These are phyloP conservation scores for Cornus controversa DNA, from an alignment of 148 eudicot species.

Conservation along the genomic window DNA sequence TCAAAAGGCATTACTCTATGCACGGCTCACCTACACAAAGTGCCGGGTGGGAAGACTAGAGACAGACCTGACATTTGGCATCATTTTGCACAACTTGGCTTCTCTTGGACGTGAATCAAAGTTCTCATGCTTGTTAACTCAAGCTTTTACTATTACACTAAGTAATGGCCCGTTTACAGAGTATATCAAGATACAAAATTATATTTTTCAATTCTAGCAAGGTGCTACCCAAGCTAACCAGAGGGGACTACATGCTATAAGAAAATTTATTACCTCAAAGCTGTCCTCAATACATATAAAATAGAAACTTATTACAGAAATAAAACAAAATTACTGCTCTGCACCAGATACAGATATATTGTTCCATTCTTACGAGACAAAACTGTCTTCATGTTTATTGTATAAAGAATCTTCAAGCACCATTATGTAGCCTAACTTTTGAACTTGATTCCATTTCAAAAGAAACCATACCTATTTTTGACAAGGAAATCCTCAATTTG, in stretches of 20 bases:
- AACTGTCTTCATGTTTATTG: not conserved
- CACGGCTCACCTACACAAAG: too few species aligned
- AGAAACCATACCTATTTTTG: conserved; percentile 64
- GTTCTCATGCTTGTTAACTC: not conserved
- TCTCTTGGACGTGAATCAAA: not conserved
- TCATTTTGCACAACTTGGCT: not conserved
- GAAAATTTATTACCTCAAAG: not conserved
- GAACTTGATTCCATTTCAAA: not conserved
- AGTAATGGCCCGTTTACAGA: not conserved
- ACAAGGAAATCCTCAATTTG: conserved; percentile 78
- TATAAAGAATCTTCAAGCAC: not conserved
- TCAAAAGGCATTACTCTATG: too few species aligned
- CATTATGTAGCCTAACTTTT: not conserved
- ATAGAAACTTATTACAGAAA: not conserved
- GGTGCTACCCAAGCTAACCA: not conserved
- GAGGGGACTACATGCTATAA: not conserved
- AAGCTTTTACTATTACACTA: not conserved
- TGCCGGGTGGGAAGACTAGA: too few species aligned
- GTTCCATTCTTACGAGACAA: not conserved
- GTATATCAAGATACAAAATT: not conserved
- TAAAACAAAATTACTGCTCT: not conserved
- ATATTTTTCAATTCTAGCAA: not conserved
- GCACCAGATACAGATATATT: not conserved
- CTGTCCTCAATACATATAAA: not conserved
- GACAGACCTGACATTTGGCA: too few species aligned